These are phyloP conservation scores for Colletotrichum orbiculare DNA, from an alignment of 2,329 filamentous ascomycete species.

Conservation along the genomic window DNA sequence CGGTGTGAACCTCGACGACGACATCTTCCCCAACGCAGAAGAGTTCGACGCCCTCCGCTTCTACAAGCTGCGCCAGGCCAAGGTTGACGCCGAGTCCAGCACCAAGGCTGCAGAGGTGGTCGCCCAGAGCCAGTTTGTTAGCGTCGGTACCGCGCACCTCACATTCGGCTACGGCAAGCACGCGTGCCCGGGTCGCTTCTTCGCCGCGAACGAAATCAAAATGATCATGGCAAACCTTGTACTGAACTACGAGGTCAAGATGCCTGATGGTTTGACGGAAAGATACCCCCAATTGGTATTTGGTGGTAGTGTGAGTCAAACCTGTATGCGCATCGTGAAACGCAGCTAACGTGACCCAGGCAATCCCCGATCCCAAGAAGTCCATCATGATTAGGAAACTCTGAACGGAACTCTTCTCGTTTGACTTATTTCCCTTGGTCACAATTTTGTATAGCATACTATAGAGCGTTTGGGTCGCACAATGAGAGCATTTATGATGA, in stretches of 20 bases:
- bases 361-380: conserved; percentile 18
- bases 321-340: neutral
- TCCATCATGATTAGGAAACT: conserved; percentile 31
- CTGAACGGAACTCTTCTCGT: neutral
- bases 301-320: conserved; percentile 18
- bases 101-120: conserved; percentile 37
- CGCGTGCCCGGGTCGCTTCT: conserved; percentile 36
- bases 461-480: too few relatives aligned
- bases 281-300: conserved; percentile 17
- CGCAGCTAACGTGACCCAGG: conserved; percentile 10
- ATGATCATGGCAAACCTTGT: conserved; percentile 37
- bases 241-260: conserved; percentile 34
- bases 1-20: conserved; percentile 50
- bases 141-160: conserved; percentile 42
- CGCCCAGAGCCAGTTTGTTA: conserved; percentile 53
- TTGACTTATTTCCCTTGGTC: too few relatives aligned
- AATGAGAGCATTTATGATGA: neutral
- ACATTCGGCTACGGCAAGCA: conserved; percentile 39
- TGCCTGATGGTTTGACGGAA: conserved; percentile 23
- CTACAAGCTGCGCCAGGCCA: conserved; percentile 52
- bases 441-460: too few relatives aligned
- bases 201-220: conserved; percentile 39
- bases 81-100: conserved; percentile 23
- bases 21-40: conserved; percentile 51
- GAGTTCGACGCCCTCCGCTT: conserved; percentile 61